Evolutionary conservation across 108 stramenopile genomes (phyloP).

Genomic region (Nannochloropsis salina): DNA sequence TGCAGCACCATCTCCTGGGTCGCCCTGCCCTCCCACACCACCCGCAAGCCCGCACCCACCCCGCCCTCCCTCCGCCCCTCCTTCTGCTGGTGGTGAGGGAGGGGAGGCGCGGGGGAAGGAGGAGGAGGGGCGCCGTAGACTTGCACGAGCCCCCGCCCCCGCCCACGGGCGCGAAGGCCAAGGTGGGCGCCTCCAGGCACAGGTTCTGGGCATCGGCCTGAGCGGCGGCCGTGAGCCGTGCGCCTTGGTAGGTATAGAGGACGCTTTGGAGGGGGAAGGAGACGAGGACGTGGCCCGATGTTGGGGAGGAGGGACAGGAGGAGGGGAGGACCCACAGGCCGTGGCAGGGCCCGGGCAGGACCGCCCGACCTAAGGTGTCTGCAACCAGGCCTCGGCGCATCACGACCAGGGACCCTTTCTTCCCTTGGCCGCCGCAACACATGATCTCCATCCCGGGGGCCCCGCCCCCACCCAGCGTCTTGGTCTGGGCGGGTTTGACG

Average conservation of each 20-base stretch:
- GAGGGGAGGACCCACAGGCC: not conserved
- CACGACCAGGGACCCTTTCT: not conserved
- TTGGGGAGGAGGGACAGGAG: not conserved
- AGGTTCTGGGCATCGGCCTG: not conserved
- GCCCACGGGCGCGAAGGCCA: not conserved
- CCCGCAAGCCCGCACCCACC: not conserved
- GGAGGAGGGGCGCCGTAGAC: not conserved
- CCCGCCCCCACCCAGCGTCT: not conserved
- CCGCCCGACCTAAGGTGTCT: constrained; percentile 3
- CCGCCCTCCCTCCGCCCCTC: too few species aligned
- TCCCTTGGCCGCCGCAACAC: constrained; percentile 9
- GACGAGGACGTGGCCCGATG: not conserved
- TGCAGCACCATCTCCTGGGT: not conserved
- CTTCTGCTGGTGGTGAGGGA: too few species aligned
- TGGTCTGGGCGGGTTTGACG: not conserved
- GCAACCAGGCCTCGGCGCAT: not conserved
- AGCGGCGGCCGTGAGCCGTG: not conserved
- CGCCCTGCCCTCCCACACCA: not conserved
- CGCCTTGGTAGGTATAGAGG: not conserved
- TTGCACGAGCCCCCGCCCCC: not conserved
- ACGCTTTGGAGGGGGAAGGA: not conserved
- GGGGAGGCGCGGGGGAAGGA: not conserved
- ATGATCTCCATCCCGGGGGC: not conserved
- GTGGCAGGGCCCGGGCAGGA: not conserved
- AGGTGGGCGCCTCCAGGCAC: not conserved